Percentiles rank a stretch among this genome's conserved stretches.
Conservation (phyloP, 331 rosid genomes). For the Prunus yedoensis region DNA sequence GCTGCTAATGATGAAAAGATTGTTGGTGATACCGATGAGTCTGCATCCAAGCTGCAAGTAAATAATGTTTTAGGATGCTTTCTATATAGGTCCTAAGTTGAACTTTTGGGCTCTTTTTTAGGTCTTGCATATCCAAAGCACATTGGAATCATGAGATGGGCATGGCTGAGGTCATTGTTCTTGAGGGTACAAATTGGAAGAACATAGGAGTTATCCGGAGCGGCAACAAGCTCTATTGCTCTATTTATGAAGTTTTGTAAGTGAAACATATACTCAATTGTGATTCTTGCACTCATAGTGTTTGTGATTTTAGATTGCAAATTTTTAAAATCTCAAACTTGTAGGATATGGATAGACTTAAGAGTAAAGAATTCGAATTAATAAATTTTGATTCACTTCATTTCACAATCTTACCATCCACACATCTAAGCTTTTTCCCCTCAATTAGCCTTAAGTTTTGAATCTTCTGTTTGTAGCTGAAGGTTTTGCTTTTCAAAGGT, state of each 20-base stretch:
- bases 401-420: background rate
- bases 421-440: background rate
- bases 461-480: background rate
- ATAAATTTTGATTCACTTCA: no score
- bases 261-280: conserved; percentile 35
- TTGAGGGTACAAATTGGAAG: conserved; percentile 56
- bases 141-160: conserved; percentile 55
- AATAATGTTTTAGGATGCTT: background rate
- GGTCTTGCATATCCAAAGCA: conserved; percentile 34
- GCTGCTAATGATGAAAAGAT: no score
- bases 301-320: no score
- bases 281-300: no score
- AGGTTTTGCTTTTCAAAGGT: background rate
- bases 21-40: conserved; percentile 26
- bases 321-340: no score
- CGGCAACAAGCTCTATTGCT: conserved; percentile 48
- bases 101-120: background rate
- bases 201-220: conserved; percentile 61
- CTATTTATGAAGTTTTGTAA: conserved; percentile 79
- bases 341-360: no score
- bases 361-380: no score
- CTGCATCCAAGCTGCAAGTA: conserved; percentile 49
- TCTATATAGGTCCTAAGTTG: background rate
- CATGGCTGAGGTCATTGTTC: conserved; percentile 61
- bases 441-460: background rate